Evolutionary conservation across 2,329 filamentous ascomycete species (phyloP).

Genomic region (Aspergillus glaucus): DNA sequence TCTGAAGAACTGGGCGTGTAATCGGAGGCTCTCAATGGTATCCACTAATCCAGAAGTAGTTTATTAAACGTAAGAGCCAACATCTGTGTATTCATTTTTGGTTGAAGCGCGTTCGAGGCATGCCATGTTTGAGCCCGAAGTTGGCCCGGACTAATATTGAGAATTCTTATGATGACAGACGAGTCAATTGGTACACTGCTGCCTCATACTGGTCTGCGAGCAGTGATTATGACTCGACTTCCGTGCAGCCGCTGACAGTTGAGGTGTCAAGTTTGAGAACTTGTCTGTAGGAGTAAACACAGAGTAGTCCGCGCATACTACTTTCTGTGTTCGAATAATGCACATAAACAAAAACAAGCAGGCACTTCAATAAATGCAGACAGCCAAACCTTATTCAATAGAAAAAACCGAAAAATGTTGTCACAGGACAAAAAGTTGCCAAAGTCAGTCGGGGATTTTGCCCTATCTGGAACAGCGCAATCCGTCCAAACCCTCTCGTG

Average conservation of each 20-base stretch:
- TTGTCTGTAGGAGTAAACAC: neutral
- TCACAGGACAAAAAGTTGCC: slow-evolving; percentile 1
- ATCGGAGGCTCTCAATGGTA: neutral
- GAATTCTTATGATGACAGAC: too few species aligned
- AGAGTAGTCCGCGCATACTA: neutral
- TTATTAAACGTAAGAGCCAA: neutral
- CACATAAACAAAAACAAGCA: too few species aligned
- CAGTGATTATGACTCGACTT: neutral
- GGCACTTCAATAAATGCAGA: too few species aligned
- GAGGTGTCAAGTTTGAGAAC: neutral
- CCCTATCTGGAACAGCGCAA: slow-evolving; percentile 15
- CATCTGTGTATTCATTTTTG: too few species aligned
- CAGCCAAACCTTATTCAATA: too few species aligned
- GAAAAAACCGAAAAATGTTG: too few species aligned
- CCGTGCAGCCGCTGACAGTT: neutral
- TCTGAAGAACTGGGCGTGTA: neutral
- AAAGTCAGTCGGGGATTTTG: slow-evolving; percentile 16
- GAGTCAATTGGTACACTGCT: too few species aligned
- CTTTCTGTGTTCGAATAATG: too few species aligned
- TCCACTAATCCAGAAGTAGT: neutral
- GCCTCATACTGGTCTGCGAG: neutral
- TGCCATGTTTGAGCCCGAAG: neutral
- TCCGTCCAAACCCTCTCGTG: neutral
- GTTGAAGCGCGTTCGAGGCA: too few species aligned
- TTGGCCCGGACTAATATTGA: neutral